phyloP scores from a whole-genome alignment of 2,329 filamentous ascomycete genomes.

The Lasiodiplodia theobromae region DNA sequence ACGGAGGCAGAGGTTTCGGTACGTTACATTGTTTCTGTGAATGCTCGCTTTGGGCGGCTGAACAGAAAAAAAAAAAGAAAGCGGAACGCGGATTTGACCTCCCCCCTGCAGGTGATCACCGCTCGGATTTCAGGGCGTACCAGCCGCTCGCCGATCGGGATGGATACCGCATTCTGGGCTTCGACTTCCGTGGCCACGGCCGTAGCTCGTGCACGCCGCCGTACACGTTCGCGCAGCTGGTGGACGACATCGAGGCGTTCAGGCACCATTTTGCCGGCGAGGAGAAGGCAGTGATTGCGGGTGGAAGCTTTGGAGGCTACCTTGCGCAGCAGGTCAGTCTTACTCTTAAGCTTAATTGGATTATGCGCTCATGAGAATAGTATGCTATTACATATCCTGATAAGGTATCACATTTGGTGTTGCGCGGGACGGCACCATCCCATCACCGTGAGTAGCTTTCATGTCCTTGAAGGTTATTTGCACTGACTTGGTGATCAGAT shows the following conservation, averaged over 20 bases:
- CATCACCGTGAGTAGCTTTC: slow-evolving; percentile 45
- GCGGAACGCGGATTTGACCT: neutral
- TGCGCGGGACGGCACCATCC: slow-evolving; percentile 48
- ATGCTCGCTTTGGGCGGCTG: too few species aligned
- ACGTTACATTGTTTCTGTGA: too few species aligned
- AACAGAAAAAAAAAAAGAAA: neutral
- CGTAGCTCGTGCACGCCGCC: slow-evolving; percentile 45
- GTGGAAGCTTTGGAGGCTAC: slow-evolving; percentile 52
- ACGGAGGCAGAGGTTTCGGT: slow-evolving; percentile 49
- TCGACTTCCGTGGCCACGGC: slow-evolving; percentile 49
- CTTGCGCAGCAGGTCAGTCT: slow-evolving; percentile 41
- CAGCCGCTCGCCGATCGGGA: slow-evolving; percentile 36
- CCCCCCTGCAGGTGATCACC: slow-evolving; percentile 40
- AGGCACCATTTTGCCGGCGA: slow-evolving; percentile 38
- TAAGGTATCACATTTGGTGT: slow-evolving; percentile 43
- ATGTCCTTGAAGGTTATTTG: too few species aligned
- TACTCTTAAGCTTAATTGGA: too few species aligned
- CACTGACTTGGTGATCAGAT: slow-evolving; percentile 33
- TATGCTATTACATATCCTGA: slow-evolving; percentile 49
- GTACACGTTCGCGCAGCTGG: slow-evolving; percentile 39
- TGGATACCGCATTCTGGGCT: slow-evolving; percentile 44
- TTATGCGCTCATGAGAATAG: slow-evolving; percentile 19
- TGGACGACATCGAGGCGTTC: slow-evolving; percentile 48
- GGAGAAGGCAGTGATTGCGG: slow-evolving; percentile 43
- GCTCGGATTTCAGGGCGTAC: slow-evolving; percentile 45